Evolutionary conservation across 2,329 filamentous ascomycete species (phyloP).

Genomic region (Botrytis sinoallii): DNA sequence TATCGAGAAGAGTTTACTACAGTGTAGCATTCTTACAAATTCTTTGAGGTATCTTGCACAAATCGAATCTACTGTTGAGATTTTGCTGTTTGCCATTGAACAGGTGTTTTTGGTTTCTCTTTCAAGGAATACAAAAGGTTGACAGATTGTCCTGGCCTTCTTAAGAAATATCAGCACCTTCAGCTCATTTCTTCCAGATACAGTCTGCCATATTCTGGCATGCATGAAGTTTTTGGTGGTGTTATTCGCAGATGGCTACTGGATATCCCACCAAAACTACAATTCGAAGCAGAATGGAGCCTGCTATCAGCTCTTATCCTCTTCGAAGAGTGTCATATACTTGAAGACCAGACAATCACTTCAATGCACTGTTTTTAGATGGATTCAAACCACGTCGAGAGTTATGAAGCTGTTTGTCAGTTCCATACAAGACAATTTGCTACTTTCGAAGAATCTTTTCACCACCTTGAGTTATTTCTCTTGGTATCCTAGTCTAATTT

Average conservation of each 20-base stretch:
- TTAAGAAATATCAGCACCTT: not conserved
- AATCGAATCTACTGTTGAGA: not conserved
- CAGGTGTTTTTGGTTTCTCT: not conserved
- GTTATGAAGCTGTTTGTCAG: not conserved
- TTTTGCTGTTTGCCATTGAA: not conserved
- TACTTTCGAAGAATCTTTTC: not conserved
- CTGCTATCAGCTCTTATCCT: not conserved
- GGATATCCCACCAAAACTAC: no score
- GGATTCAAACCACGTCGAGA: not conserved
- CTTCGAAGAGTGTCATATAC: not conserved
- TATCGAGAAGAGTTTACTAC: not conserved
- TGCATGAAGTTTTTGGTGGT: not conserved
- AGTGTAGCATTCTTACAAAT: not conserved
- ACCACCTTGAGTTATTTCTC: not conserved
- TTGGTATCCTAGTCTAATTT: not conserved
- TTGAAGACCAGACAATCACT: no score
- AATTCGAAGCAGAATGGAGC: no score
- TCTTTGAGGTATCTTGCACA: not conserved
- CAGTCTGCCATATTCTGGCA: no score
- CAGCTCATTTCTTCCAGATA: accelerated
- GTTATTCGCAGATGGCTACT: not conserved
- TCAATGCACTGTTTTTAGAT: no score
- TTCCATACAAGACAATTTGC: not conserved
- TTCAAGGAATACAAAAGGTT: no score
- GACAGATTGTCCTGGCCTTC: accelerated